Evolutionary conservation across 805 yeast species (phyloP), one percentile per base, ranked within the genome.

Genomic region (Blastobotrys mokoenaii): DNA sequence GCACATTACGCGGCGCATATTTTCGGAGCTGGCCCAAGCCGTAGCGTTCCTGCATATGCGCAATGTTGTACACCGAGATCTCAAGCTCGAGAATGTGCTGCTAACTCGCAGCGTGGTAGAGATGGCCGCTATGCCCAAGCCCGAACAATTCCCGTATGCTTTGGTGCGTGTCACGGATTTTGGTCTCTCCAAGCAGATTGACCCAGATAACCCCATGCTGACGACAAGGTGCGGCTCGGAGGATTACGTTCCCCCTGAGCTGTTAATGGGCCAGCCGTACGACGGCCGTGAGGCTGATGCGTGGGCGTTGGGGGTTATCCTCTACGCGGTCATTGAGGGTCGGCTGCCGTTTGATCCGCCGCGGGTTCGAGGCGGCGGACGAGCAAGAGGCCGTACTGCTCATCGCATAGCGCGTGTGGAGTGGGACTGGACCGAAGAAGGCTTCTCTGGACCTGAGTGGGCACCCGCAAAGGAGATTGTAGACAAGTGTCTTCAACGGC

Each of bases 221-320:
- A 74, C 84, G 2, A 90, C 97, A 1, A 67, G 97, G 49, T 93
- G 98, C 63, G 98, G 99, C 0, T 85, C 96, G 1, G 96, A 86
- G 51, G 98, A 93, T 61, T 93, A 93, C 57, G 95, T 93, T 5
- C 82, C 96, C 0, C 99, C 98, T 0, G 99, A 93, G 59, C 66
- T 93, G 18, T 67, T 93, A 33, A 77, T 93, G 78, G 97, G 97
- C 1, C 71, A 85, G 46, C 82, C 87, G 5, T 93, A 93, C 59
- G 90, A 90, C 57, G 99, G 99, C 10, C 74, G 84, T 43, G 79
- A 85, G 51, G 82, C 93, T 41, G 99, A 93, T 62, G 71, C 89
- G 15, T 93, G 99, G 99, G 86, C 97, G 1, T 63, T 89, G 8
- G 98, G 98, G 2, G 97, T 93, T 2, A 68, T 89, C n/a, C 65